phyloP scores from a whole-genome alignment of 371 early-diverging fungal species.

The Amoeboaphelidium protococcarum region DNA sequence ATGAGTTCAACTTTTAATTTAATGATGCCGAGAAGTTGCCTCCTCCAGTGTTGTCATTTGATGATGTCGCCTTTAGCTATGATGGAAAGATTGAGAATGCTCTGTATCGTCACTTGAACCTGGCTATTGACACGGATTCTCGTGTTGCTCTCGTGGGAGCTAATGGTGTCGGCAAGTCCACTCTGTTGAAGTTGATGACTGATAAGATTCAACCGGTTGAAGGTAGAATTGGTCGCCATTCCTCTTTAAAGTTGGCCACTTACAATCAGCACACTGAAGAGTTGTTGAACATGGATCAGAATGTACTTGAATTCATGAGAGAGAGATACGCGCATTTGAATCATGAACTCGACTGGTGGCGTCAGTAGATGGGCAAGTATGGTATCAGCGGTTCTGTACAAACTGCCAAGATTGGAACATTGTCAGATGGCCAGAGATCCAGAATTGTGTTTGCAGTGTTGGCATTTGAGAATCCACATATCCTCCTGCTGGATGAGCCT shows the following conservation, averaged over 20 bases:
- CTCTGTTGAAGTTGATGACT: conserved; percentile 73
- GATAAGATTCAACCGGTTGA: conserved; percentile 29
- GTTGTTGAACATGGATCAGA: conserved; percentile 57
- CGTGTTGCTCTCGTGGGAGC: conserved; percentile 22
- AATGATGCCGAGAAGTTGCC: conserved; percentile 63
- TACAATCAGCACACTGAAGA: conserved; percentile 96
- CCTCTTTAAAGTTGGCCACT: conserved; percentile 72
- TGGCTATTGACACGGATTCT: conserved; percentile 88
- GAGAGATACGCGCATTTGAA: conserved; percentile 45
- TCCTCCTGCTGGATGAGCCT: conserved; percentile 95
- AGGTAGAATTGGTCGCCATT: conserved; percentile 67
- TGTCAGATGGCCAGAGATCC: conserved; percentile 62
- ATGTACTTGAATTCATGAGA: conserved; percentile 79
- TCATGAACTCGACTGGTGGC: conserved; percentile 54
- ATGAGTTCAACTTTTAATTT: conserved; percentile 56
- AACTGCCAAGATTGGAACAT: conserved; percentile 54
- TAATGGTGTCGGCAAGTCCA: conserved; percentile 42
- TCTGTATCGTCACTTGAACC: conserved; percentile 65
- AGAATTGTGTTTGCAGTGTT: conserved; percentile 88
- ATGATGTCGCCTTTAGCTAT: conserved; percentile 74
- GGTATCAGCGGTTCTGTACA: conserved; percentile 79
- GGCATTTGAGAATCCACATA: conserved; percentile 60
- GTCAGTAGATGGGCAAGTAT: conserved; percentile 65
- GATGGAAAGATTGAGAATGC: conserved; percentile 35
- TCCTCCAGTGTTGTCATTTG: conserved; percentile 87